Conservation (phyloP, 1,284 basidiomycete genomes). For the Ceratobasidium sp. region DNA sequence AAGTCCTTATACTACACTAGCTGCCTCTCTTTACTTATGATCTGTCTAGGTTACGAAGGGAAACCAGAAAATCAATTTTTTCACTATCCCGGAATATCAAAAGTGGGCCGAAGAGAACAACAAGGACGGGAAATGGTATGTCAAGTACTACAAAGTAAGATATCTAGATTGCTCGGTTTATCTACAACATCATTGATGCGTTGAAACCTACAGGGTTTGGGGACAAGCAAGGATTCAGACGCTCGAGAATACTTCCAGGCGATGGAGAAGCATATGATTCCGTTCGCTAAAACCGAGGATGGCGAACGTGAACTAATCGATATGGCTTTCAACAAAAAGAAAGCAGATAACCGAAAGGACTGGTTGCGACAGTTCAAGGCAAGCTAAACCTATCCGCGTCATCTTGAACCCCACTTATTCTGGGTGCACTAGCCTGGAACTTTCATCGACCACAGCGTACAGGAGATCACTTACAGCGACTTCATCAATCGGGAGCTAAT, state of each 20-base stretch:
- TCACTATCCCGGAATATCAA: conserved; percentile 97
- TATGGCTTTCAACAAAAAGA: conserved; percentile 99
- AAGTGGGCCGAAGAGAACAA: conserved; percentile 86
- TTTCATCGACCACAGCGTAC: conserved; percentile 88
- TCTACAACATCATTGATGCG: conserved; percentile 15
- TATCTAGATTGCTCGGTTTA: background rate
- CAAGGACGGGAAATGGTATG: conserved; percentile 84
- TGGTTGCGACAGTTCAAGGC: conserved; percentile 96
- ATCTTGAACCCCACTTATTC: background rate
- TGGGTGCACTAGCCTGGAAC: conserved; percentile 78
- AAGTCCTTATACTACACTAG: conserved; percentile 47
- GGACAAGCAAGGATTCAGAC: conserved; percentile 88
- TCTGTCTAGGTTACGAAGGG: conserved; percentile 74
- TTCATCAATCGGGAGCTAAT: conserved; percentile 99
- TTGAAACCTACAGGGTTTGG: conserved; percentile 77
- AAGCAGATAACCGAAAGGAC: conserved; percentile 97
- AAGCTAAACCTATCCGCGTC: conserved; percentile 42
- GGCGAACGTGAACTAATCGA: conserved; percentile 93
- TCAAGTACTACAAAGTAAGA: conserved; percentile 95
- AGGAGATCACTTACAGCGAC: conserved; percentile 87
- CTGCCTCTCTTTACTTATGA: background rate
- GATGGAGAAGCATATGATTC: conserved; percentile 93
- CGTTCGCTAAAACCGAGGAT: conserved; percentile 82
- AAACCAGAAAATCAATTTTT: conserved; percentile 85
- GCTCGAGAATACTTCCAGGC: conserved; percentile 93